Evolutionary conservation across 768 basidiomycete species (phyloP).

Genomic region (Leucosporidium yakuticum): DNA sequence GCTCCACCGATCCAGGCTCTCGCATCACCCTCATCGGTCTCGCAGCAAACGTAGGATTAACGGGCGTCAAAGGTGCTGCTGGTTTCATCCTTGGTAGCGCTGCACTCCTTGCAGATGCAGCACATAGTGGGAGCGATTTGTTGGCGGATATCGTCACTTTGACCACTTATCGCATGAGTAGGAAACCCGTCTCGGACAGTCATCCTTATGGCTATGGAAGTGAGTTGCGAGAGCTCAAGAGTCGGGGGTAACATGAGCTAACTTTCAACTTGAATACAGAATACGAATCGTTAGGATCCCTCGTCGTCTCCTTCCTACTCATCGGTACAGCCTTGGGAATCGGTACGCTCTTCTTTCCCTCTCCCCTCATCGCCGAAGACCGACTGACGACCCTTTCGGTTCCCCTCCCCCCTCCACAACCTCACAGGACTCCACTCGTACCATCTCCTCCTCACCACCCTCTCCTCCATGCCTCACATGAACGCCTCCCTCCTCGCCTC

Average conservation of each 20-base stretch:
- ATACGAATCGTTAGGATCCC: conserved; percentile 92
- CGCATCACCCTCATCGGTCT: conserved; percentile 80
- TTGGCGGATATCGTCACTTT: conserved; percentile 87
- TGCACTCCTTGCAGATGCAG: conserved; percentile 84
- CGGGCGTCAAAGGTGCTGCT: conserved; percentile 74
- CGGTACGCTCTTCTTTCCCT: conserved; percentile 12
- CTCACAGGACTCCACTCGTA: conserved; percentile 75
- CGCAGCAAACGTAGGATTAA: conserved; percentile 72
- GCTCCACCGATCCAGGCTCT: conserved; percentile 55
- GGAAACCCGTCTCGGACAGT: conserved; percentile 65
- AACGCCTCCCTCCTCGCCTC: conserved; percentile 33
- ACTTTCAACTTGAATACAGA: conserved; percentile 50
- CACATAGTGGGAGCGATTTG: conserved; percentile 80
- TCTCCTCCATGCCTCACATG: conserved; percentile 45
- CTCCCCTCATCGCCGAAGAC: background rate
- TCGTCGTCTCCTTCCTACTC: conserved; percentile 77
- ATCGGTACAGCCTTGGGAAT: conserved; percentile 77
- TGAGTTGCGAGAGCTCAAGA: background rate
- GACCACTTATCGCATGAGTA: conserved; percentile 77
- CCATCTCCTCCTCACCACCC: conserved; percentile 66
- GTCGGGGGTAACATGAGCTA: background rate
- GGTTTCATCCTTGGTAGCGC: conserved; percentile 85
- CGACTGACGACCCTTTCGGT: background rate
- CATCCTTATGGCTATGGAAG: conserved; percentile 60
- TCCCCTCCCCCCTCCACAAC: conserved; percentile 22